Percentiles rank a stretch among this genome's conserved stretches.
Conservation (phyloP, 352 stramenopile species). For the Phytophthora uliginosa region DNA sequence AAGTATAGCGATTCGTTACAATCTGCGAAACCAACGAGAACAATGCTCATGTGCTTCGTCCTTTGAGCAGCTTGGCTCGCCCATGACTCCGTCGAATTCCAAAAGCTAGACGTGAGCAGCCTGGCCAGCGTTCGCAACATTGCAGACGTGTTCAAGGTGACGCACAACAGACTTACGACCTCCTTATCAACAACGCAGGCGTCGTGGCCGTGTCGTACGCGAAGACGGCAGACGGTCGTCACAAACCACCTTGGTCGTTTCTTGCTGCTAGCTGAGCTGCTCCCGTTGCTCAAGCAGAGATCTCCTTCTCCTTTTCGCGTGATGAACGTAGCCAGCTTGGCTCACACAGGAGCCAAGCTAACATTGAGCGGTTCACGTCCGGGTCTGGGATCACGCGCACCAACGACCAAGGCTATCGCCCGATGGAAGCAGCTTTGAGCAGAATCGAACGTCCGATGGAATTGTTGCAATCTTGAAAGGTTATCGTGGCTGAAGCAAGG, state of each 20-base stretch:
- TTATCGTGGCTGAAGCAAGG: background rate
- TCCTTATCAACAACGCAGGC: background rate
- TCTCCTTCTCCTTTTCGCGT: background rate
- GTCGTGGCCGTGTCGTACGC: background rate
- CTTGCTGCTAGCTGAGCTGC: background rate
- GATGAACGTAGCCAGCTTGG: background rate
- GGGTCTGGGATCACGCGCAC: background rate
- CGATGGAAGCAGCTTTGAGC: background rate
- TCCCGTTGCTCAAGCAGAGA: background rate
- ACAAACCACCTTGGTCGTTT: background rate
- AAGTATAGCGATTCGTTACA: slow-evolving; percentile 13
- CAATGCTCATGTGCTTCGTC: background rate
- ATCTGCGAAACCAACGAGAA: background rate
- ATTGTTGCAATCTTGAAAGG: slow-evolving; percentile 9
- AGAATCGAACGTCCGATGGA: background rate
- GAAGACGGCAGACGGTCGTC: background rate
- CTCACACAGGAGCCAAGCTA: background rate
- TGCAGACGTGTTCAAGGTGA: background rate
- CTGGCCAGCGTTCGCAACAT: background rate
- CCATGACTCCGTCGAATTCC: background rate
- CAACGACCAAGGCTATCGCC: background rate
- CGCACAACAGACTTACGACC: background rate
- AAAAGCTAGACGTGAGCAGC: background rate
- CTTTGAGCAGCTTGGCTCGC: no score
- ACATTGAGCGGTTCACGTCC: background rate